Percentiles rank a stretch among this genome's conserved stretches.
Conservation (phyloP, 805 yeast species). For the Phaffomyces antillensis region DNA sequence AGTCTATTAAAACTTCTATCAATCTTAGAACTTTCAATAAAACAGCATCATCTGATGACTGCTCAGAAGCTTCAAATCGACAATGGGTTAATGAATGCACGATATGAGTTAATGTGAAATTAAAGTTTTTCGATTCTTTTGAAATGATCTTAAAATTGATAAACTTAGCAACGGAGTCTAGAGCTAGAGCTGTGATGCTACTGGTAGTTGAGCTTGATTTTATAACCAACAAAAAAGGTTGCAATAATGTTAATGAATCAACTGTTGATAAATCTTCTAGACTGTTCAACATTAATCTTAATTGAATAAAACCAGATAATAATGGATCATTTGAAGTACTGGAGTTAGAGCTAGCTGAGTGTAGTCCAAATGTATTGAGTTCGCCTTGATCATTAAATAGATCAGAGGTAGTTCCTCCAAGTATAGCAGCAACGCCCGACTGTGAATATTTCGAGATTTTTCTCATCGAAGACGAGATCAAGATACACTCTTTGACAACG, state of each 20-base stretch:
- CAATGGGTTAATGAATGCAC: slow-evolving; percentile 77
- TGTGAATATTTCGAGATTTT: slow-evolving; percentile 72
- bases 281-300: slow-evolving; percentile 63
- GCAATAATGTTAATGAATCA: slow-evolving; percentile 67
- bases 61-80: slow-evolving; percentile 92
- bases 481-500: slow-evolving; percentile 82
- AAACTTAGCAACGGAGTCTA: slow-evolving; percentile 68
- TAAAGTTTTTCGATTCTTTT: slow-evolving; percentile 44
- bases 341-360: slow-evolving; percentile 8
- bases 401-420: slow-evolving; percentile 53
- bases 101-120: slow-evolving; percentile 54
- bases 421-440: slow-evolving; percentile 76
- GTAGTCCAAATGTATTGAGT: slow-evolving; percentile 22
- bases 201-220: slow-evolving; percentile 85
- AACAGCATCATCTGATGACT: slow-evolving; percentile 86
- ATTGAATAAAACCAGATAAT: slow-evolving; percentile 69
- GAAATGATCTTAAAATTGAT: slow-evolving; percentile 64
- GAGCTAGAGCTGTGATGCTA: slow-evolving; percentile 72
- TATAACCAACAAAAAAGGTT: slow-evolving; percentile 80
- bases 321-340: slow-evolving; percentile 49
- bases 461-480: slow-evolving; percentile 83
- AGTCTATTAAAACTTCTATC: slow-evolving; percentile 57
- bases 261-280: slow-evolving; percentile 44
- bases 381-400: slow-evolving; percentile 42
- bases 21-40: slow-evolving; percentile 73